Evolutionary conservation across 179 eudicot species (phyloP), one percentile per base, ranked within the genome.

Genomic region (Silene vulgaris): DNA sequence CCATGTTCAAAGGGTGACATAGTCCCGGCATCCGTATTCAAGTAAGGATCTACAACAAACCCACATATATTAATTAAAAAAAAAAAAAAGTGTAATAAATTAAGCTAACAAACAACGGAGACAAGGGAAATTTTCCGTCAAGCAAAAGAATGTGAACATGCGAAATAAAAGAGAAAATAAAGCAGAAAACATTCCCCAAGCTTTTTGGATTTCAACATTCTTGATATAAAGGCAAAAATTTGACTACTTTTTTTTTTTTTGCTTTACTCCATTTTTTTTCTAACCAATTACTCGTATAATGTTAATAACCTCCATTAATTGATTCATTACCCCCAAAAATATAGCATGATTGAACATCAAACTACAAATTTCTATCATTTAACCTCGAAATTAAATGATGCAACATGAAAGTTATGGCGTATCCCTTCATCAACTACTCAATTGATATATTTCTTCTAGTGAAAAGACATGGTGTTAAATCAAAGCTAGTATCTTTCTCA

Each of bases 1-100:
- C 98, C 98, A 68, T 93, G 98, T 84, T 93, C 98, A 73, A 91
- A 90, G 71, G 98, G 98, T 28, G 98, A 93, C 98, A 93, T 93
- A 3, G 98, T 93, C 78, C 98, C 98, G 59, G 98, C 98, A 88
- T 93, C 98, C 69, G 92, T 90, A 72, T 93, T 93, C 88, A 93
- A 79, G 76, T 93, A 93, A 80, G 98, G 98, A 91, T 93, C 97
- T 93, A 86, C 77, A 73, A 75, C 50, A 67, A 12, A 59, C 29
- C 75, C 29, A 43, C 50, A 43, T 40, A 43, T 40, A 50, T 69
- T 8, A 9, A n/a, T 67, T 5, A 74, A 54, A 19, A 23, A 37
- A 67, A 76, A n/a, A 30, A 17, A 60, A 23, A 0, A 73, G 40
- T 35, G 40, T 23, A 75, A 64, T 35, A 64, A 73, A 28, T 50